Evolutionary conservation across 768 basidiomycete genomes (phyloP).

Genomic region (Pleurotus ostreatus): DNA sequence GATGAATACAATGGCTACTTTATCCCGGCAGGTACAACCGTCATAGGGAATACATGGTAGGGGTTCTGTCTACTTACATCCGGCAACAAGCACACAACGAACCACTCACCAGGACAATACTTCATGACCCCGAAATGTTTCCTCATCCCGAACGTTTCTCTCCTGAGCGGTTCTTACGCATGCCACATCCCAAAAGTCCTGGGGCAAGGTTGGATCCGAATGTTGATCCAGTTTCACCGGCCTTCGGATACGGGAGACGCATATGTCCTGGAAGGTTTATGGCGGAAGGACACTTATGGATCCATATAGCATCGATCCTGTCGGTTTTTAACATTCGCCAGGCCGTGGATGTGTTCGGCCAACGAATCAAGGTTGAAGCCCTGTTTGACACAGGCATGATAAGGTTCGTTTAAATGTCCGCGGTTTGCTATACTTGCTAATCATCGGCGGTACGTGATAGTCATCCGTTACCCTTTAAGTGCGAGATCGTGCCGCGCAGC

Average conservation of each 20-base stretch:
- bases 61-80: not conserved
- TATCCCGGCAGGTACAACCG: conserved; percentile 26
- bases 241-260: conserved; percentile 5
- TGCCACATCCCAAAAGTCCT: not conserved
- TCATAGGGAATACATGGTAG: conserved; percentile 28
- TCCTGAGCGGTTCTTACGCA: conserved; percentile 22
- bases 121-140: conserved; percentile 28
- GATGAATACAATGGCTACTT: conserved; percentile 29
- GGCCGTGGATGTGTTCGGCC: not conserved
- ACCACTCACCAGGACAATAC: conserved; percentile 22
- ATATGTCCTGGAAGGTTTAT: conserved; percentile 5
- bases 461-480: conserved; percentile 13
- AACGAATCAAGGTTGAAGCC: not conserved
- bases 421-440: not conserved
- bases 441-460: not conserved
- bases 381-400: conserved; percentile 8
- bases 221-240: conserved; percentile 1
- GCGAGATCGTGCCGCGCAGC: conserved; percentile 7
- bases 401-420: not conserved
- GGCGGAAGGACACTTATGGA: conserved; percentile 4
- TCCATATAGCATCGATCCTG: conserved; percentile 5
- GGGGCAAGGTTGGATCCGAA: not conserved
- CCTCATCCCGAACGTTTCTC: conserved; percentile 27
- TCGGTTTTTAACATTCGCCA: not conserved
- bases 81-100: too few relatives aligned